phyloP scores from a whole-genome alignment of 345 rosid genomes.

The Arabis alpina region DNA sequence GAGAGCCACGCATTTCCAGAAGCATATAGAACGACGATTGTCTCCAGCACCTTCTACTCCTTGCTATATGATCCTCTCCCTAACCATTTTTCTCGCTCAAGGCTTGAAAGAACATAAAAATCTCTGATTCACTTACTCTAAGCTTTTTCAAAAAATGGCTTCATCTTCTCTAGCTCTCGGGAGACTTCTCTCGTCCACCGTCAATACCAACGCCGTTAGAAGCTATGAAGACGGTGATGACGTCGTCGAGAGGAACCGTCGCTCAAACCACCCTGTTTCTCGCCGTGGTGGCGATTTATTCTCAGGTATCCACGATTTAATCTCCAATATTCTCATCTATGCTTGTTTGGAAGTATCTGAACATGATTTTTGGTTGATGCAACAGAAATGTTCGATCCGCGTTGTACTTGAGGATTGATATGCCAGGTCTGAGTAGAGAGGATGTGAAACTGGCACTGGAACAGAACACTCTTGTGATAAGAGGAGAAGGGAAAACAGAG shows the following conservation, averaged over 20 bases:
- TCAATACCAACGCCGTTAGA: conserved; percentile 43
- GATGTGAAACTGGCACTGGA: conserved; percentile 59
- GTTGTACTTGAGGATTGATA: conserved; percentile 49
- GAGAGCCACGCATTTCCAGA: conserved; percentile 27
- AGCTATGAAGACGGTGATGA: conserved; percentile 17
- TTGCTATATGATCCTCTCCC: neutral
- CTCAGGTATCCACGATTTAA: conserved; percentile 20
- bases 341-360: too few relatives aligned
- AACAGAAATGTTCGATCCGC: conserved; percentile 48
- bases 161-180: conserved; percentile 43
- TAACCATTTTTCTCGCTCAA: neutral
- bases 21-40: neutral
- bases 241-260: neutral
- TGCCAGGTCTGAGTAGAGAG: conserved; percentile 61
- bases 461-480: conserved; percentile 61
- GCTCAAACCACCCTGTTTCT: conserved; percentile 7
- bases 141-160: conserved; percentile 41
- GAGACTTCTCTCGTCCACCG: conserved; percentile 44
- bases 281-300: conserved; percentile 14
- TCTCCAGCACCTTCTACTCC: conserved; percentile 2
- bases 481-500: conserved; percentile 61
- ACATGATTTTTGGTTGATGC: neutral
- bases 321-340: too few relatives aligned
- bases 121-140: neutral
- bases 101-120: too few relatives aligned